Evolutionary conservation across 345 rosid species (phyloP).

Genomic region (Raphanus sativus): DNA sequence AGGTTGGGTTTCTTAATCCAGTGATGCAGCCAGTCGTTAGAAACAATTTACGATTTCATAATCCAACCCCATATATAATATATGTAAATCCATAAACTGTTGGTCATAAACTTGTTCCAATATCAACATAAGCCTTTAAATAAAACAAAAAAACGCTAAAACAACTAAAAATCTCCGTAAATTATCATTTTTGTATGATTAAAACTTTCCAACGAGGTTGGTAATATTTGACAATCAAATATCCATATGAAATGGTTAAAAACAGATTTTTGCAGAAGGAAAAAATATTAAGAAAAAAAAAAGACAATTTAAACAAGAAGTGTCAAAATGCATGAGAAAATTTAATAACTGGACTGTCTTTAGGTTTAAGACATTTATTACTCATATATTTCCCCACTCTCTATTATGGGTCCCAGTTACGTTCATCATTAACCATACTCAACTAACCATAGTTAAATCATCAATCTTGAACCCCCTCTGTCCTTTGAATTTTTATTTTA

Average conservation of each 20-base stretch:
- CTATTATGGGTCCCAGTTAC: constrained; percentile 13
- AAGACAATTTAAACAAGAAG: constrained; percentile 14
- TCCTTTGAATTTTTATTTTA: not conserved
- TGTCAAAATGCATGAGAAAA: constrained; percentile 32
- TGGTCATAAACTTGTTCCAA: not conserved
- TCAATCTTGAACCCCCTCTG: constrained; percentile 10
- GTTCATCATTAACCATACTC: constrained; percentile 20
- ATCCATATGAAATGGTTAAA: not conserved
- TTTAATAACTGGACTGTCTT: constrained; percentile 26
- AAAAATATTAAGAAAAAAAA: not conserved
- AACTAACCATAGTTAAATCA: constrained; percentile 34
- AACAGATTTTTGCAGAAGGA: not conserved
- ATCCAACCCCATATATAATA: not conserved
- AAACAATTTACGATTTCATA: not conserved
- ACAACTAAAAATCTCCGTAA: not conserved
- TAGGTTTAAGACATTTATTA: constrained; percentile 34
- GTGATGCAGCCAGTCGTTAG: not conserved
- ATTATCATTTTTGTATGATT: not conserved
- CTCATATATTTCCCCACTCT: constrained; percentile 24
- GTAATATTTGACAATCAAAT: not conserved
- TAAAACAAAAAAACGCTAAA: too few relatives aligned
- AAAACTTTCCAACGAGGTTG: not conserved
- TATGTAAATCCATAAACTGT: not conserved
- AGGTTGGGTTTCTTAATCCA: not conserved
- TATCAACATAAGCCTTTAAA: too few relatives aligned